Conservation (phyloP, 2,329 filamentous ascomycete species). For the Colletotrichum sp. region DNA sequence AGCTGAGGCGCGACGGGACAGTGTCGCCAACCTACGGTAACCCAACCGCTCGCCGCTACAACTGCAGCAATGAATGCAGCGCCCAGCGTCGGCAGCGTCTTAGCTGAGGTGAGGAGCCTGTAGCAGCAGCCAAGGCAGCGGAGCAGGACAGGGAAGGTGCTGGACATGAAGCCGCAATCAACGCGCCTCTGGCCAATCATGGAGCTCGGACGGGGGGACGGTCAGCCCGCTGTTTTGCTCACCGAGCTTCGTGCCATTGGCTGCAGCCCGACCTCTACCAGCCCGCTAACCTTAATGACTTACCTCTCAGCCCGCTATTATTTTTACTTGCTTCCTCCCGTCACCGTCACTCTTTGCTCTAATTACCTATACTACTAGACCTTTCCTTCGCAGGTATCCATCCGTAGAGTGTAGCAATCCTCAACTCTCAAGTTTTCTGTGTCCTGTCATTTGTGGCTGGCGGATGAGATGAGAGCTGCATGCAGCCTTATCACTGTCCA, state of each 20-base stretch:
- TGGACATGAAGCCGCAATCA: background rate
- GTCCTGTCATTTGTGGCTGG: background rate
- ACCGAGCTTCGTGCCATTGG: background rate
- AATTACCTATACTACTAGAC: background rate
- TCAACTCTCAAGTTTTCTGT: background rate
- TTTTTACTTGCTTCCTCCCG: background rate
- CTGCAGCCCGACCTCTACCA: background rate
- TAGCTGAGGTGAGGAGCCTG: background rate
- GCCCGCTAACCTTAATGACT: background rate
- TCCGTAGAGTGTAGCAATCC: background rate
- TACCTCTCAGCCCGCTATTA: background rate
- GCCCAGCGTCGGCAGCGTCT: conserved; percentile 5
- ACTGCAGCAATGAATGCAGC: background rate
- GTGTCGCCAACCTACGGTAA: background rate
- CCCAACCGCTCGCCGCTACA: background rate
- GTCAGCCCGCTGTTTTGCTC: background rate
- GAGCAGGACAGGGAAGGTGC: conserved; percentile 6
- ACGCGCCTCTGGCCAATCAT: background rate
- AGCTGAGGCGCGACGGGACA: background rate
- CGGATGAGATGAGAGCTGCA: background rate
- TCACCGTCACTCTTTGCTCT: background rate
- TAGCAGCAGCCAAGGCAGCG: background rate
- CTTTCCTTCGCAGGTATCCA: background rate
- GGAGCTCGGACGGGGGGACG: background rate
- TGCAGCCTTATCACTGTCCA: background rate